Base-by-base conservation (phyloP, 1,139 yeast species). In the Hyphopichia khmerensis region DNA sequence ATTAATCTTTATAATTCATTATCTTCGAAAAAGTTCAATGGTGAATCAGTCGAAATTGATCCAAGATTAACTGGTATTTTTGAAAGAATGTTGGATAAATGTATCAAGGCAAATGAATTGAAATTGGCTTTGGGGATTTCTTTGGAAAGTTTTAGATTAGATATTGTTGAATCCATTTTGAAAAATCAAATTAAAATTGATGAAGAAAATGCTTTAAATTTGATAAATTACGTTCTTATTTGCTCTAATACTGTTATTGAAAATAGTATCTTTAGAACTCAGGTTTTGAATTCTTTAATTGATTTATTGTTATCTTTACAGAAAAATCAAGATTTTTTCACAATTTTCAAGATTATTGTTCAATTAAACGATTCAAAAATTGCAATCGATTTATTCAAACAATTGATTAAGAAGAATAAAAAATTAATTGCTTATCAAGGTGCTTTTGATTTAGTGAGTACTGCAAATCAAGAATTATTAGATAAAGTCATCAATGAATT, bases 381-480 rank as follows among this genome's bases (percentile, higher is more conserved):
- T 51, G 96, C 96, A 4, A 73, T 79, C 33, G 72, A 75, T 43
- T 69, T 90, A 41, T 88, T 93, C 60, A 75, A 79, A 52, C 78
- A 78, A 49, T 72, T 87, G 47, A 60, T 88, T 40, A 48, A 53
- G 2, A 67, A 72, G 29, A 52, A 63, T 17, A 68, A 67, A 42
- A 67, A 56, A 36, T 67, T 82, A 51, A 74, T 87, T 48, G 96
- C 96, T 4, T 88, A 82, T 62, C 99, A 93, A 69, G 89, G 95
- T 44, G 98, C 98, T 1, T 93, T 93, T 65, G 99, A 93, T 62
- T 77, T 93, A 50, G 98, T 90, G 4, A 83, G 83, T 44, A 83
- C 95, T 13, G 97, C 97, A 0, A 81, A 96, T n/a, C 99, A 93
- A 67, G 95, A 88, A 58, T 75, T 93, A 51, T 74, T 93, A 48